Conservation (phyloP, 2,329 filamentous ascomycete species). For the Ramularia collo-cygni region DNA sequence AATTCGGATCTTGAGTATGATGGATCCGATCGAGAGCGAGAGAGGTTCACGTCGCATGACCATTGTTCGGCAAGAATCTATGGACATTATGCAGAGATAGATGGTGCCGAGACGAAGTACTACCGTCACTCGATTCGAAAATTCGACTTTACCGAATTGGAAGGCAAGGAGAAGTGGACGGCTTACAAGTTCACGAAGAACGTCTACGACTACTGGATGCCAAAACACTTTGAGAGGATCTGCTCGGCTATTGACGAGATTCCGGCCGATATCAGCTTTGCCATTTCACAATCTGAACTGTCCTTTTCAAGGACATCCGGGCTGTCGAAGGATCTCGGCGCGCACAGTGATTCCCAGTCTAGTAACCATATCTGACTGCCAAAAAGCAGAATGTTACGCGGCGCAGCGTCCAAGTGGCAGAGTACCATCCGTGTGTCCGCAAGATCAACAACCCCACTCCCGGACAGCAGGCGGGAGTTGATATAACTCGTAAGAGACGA, state of each 20-base stretch:
- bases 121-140: slow-evolving; percentile 14
- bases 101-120: slow-evolving; percentile 10
- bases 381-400: too few species aligned
- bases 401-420: too few species aligned
- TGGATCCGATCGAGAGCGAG: too few species aligned
- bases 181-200: slow-evolving; percentile 17
- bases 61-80: slow-evolving; percentile 8
- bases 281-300: slow-evolving; percentile 9
- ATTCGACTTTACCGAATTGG: slow-evolving; percentile 11
- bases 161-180: slow-evolving; percentile 17
- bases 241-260: slow-evolving; percentile 17
- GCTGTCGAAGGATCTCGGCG: too few species aligned
- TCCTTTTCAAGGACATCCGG: too few species aligned
- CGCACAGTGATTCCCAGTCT: too few species aligned
- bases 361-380: too few species aligned
- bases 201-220: slow-evolving; percentile 17
- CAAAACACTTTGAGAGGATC: slow-evolving; percentile 13
- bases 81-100: slow-evolving; percentile 11
- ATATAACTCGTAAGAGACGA: too few species aligned
- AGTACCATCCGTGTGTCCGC: too few species aligned
- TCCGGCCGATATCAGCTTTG: slow-evolving; percentile 11
- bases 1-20: too few species aligned
- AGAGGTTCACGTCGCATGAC: slow-evolving; percentile 15
- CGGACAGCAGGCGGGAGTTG: too few species aligned
- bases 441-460: too few species aligned